Evolutionary conservation across 1,284 basidiomycete genomes (phyloP), one percentile per base, ranked within the genome.

Genomic region (Somion occarium): DNA sequence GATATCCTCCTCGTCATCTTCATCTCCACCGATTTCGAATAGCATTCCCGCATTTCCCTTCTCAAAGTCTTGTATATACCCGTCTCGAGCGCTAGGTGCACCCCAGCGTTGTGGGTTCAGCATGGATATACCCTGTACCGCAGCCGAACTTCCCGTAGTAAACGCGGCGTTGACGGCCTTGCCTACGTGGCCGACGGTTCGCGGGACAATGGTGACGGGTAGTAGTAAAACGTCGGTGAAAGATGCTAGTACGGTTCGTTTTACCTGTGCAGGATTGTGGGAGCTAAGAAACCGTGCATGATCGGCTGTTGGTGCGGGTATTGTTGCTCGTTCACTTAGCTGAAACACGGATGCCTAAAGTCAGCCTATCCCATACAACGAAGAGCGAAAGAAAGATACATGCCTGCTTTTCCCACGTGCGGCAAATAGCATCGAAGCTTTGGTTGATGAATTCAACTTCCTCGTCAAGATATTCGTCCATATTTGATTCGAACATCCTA

Each of bases 401-500:
- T 47, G 88, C 84, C 66, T 88, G 78, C 15, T 69, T 73, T 51
- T 94, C 85, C 93, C 93, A 98, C 1, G 73, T 75, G 52, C 83
- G 80, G 64, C 89, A 94, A 20, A 90, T 88, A 1, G 69, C 71
- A 45, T 91, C 86, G 53, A 98, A 83, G 0, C 78, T 74, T 4
- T 74, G 75, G 61, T 91, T 91, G 46, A 93, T 78, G 62, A 81
- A 83, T 52, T 96, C 93, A 4, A 88, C 79, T 67, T 99, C 97
- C 62, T 97, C 93, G 53, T 93, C 87, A 2, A 99, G 83, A 62
- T 99, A 99, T 61, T 97, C 95, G 64, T 95, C 93, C 88, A 98
- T 93, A 65, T 96, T 90, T 2, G 79, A 73, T 66, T 97, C 94
- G 63, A 97, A 99, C 91, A 98, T 95, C 39, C 78, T 78, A 65